A percentile compares a stretch with the other conserved stretches of the same genome.
These are phyloP conservation scores for Spathaspora gorwiae DNA, from an alignment of 805 yeast genomes.

Conservation along the genomic window DNA sequence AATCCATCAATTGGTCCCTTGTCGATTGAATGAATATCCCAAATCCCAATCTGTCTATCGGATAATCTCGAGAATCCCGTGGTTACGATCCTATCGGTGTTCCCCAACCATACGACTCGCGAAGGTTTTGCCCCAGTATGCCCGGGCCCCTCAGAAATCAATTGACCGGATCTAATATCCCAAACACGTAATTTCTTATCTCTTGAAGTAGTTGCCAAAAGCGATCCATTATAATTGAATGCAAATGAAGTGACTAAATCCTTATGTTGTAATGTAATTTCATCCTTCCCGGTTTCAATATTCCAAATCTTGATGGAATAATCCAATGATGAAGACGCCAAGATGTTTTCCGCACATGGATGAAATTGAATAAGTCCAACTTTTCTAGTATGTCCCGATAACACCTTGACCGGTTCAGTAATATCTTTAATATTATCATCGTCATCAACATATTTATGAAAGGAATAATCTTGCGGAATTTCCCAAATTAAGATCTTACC, in stretches of 20 bases:
- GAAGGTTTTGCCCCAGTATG: conserved; percentile 91
- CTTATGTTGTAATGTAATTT: conserved; percentile 73
- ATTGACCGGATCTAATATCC: conserved; percentile 75
- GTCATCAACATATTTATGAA: conserved; percentile 51
- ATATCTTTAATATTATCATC: conserved; percentile 63
- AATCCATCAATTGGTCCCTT: conserved; percentile 90
- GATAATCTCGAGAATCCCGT: conserved; percentile 92
- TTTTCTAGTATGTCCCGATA: conserved; percentile 86
- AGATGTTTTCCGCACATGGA: conserved; percentile 80
- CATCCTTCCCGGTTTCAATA: conserved; percentile 65
- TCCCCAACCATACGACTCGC: conserved; percentile 88
- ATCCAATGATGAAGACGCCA: conserved; percentile 89
- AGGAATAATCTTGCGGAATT: conserved; percentile 77
- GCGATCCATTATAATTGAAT: conserved; percentile 85
- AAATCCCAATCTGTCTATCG: conserved; percentile 91
- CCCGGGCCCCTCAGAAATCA: conserved; percentile 80
- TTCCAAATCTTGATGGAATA: conserved; percentile 92
- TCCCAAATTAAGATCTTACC: conserved; percentile 82
- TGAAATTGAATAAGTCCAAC: conserved; percentile 90
- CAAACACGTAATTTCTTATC: conserved; percentile 88
- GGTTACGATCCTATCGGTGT: conserved; percentile 77
- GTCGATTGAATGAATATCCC: conserved; percentile 75
- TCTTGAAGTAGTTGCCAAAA: conserved; percentile 83
- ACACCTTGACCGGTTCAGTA: conserved; percentile 56
- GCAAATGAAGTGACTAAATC: conserved; percentile 92